These are phyloP conservation scores for Marchantia paleacea DNA, from an alignment of 225 moss, liverwort and hornwort genomes.

Conservation along the genomic window DNA sequence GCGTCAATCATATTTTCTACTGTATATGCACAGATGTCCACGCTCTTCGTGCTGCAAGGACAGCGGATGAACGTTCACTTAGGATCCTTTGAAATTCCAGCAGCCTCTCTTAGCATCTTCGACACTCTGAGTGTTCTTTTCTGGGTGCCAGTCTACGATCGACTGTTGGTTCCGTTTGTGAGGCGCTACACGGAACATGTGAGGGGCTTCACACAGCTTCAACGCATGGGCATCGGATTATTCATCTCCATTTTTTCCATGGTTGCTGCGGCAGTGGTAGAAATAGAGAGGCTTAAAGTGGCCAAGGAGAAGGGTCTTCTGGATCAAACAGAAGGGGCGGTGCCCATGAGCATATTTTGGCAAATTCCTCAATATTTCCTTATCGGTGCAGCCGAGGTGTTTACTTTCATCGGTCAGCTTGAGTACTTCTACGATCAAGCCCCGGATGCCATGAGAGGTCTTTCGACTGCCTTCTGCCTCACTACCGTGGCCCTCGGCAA, in stretches of 20 bases:
- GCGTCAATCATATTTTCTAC: slow-evolving; percentile 64
- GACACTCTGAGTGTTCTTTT: slow-evolving; percentile 74
- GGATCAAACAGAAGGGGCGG: slow-evolving; percentile 31
- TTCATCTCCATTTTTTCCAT: slow-evolving; percentile 72
- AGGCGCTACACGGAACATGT: slow-evolving; percentile 56
- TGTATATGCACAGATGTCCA: slow-evolving; percentile 79
- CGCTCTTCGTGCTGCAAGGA: slow-evolving; percentile 78
- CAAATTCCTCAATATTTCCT: slow-evolving; percentile 87
- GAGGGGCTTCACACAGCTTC: slow-evolving; percentile 78
- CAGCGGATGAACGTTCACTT: slow-evolving; percentile 52
- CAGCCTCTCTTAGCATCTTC: slow-evolving; percentile 74
- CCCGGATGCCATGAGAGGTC: slow-evolving; percentile 84
- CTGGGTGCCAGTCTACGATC: slow-evolving; percentile 79
- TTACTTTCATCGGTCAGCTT: slow-evolving; percentile 70
- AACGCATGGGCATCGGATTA: slow-evolving; percentile 86
- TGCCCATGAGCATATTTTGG: slow-evolving; percentile 65
- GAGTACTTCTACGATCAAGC: slow-evolving; percentile 98
- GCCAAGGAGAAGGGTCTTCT: slow-evolving; percentile 48
- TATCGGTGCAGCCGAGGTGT: slow-evolving; percentile 73
- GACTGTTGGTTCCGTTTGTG: slow-evolving; percentile 58
- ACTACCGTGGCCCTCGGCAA: slow-evolving; percentile 73
- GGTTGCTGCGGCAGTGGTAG: slow-evolving; percentile 70
- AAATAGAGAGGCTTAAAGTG: slow-evolving; percentile 58
- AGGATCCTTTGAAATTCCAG: slow-evolving; percentile 56
- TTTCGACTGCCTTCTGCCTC: slow-evolving; percentile 65